Base-by-base conservation (phyloP, 2,329 filamentous ascomycete species). In the Colletotrichum neosansevieriae region DNA sequence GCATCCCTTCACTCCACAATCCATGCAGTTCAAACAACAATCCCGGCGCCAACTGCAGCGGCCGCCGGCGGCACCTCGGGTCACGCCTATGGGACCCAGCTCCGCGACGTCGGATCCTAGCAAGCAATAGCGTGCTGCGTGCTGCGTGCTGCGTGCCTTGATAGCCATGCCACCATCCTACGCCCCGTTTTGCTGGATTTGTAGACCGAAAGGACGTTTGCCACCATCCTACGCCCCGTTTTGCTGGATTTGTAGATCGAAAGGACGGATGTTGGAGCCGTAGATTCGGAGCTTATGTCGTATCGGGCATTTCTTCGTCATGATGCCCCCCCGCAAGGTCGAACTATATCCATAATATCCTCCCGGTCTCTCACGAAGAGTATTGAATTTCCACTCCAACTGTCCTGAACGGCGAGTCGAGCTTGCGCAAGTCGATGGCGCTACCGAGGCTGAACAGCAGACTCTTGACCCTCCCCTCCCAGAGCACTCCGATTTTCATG, bases 381-480 rank as follows among this genome's bases (percentile, higher is more conserved):
- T 94, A 96, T 76, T 94, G 92, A 50, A 96, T 84, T 80, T 95
- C 92, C 63, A 96, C 79, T 12, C 93, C 93, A 64, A 96, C 83
- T 5, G 88, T 92, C 70, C 91, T 87, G 75, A 96, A 92, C 44
- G 93, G 91, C 75, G 92, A 91, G 76, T 94, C 92, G 71, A 89
- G 84, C 74, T 88, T 89, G 75, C 89, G 89, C 75, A 96, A 85
- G 76, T 97, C 94, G 63, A 99, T 89, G 58, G 90, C 93, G 65
- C 94, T 93, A 10, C 96, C 96, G 47, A 97, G 85, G 74, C 94
- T 97, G 77, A 98, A 97, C 65, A 99, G 85, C 67, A 99, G 82
- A 72, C 97, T 95, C 82, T 98, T 97, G 68, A 97, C 88, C 62
- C 94, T 87, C 2, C 95, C 94, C 78, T 98, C 95, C 95, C 96